Evolutionary conservation across 768 basidiomycete species (phyloP).

Genomic region (Termitomyces sp.): DNA sequence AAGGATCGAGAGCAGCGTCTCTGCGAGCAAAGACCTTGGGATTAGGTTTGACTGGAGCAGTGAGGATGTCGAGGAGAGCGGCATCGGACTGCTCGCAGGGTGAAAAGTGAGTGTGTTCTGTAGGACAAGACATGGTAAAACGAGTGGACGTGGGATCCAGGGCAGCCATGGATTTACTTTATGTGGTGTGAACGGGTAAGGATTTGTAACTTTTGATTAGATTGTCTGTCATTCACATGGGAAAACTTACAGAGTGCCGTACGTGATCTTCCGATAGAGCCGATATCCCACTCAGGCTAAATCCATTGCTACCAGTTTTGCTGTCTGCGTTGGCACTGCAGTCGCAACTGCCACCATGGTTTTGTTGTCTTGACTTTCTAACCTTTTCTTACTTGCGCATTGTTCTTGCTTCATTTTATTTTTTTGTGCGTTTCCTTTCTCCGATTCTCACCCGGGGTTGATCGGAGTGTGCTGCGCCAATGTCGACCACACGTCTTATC

Average conservation of each 20-base stretch:
- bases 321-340: neutral
- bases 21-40: slow-evolving; percentile 48
- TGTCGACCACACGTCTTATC: slow-evolving; percentile 9
- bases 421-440: slow-evolving; percentile 4
- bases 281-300: neutral
- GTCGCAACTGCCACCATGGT: neutral
- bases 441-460: neutral
- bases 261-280: slow-evolving; percentile 3
- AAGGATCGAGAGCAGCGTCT: slow-evolving; percentile 74
- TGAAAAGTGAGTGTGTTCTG: slow-evolving; percentile 18
- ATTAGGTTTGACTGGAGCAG: slow-evolving; percentile 42
- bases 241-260: neutral
- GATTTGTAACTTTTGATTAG: slow-evolving; percentile 9
- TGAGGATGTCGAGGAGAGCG: slow-evolving; percentile 63
- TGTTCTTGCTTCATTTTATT: neutral
- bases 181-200: slow-evolving; percentile 5
- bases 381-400: neutral
- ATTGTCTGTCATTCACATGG: slow-evolving; percentile 2
- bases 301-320: neutral
- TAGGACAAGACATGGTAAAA: slow-evolving; percentile 14
- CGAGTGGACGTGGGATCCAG: slow-evolving; percentile 1
- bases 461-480: slow-evolving; percentile 13
- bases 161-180: slow-evolving; percentile 8
- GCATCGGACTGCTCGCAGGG: slow-evolving; percentile 41
- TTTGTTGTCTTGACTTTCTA: neutral